Evolutionary conservation across 2,329 filamentous ascomycete species (phyloP), one percentile per base, ranked within the genome.

Genomic region (Pestalotiopsis sp.): DNA sequence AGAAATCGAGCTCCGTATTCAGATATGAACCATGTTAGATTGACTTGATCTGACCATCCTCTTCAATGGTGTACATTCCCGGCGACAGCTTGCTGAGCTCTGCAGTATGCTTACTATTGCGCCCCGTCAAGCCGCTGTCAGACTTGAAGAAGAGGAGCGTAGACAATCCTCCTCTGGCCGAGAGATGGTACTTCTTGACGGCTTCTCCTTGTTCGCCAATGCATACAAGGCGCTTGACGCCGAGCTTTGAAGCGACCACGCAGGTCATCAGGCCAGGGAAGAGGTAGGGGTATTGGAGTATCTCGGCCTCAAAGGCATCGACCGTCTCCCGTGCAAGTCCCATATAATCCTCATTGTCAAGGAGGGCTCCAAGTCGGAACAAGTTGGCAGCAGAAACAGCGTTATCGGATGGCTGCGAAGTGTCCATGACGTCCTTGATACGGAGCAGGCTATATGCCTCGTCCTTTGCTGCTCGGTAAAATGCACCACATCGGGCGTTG

Each of bases 401-500:
- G 77, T 99, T 99, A 65, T 93, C 92, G 0, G 94, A 96, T 0
- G 96, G 96, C 70, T 96, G 92, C 1, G 94, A 91, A 4, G 93
- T 93, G 79, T 99, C 96, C 87, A 98, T 98, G 72, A 94, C 96
- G 71, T 97, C 94, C 81, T 99, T 99, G 64, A 98, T 87, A 27
- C 95, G 91, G 70, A 98, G 88, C 69, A 98, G 91, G 36, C 92
- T 87, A 75, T 94, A 89, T 0, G 90, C 83, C 11, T 91, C 89
- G 57, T 86, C 80, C 13, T 84, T 81, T 4, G 86, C 82, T 1
- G 92, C 94, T 4, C 90, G 91, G 82, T 93, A 96, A 85, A 95
- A 96, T 39, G 88, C 93, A 57, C 88, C 88, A 31, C 82, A 83
- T 41, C 79, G 78, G 39, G 80, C 80, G 69, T 79, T 79, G 58